Conservation (phyloP, 2,329 filamentous ascomycete species). For the Diaporthe sp. region DNA sequence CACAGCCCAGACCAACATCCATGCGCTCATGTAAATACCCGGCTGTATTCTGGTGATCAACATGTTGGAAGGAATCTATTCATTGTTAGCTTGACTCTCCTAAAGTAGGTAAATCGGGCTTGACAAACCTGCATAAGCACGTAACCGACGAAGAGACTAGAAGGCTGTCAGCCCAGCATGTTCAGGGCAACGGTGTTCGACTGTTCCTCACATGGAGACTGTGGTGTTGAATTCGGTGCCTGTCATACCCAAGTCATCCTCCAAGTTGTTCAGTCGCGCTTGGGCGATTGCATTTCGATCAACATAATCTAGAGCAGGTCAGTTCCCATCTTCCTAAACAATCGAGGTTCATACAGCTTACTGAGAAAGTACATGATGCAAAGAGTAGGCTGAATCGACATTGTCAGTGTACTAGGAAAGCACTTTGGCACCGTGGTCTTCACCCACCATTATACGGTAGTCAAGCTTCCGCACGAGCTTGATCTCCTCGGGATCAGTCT, state of each 20-base stretch:
- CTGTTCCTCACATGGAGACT: conserved; percentile 12
- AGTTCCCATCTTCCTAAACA: not conserved
- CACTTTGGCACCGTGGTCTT: not conserved
- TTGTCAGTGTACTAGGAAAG: not conserved
- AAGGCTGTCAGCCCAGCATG: not conserved
- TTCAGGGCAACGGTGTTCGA: too few relatives aligned
- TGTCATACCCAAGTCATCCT: conserved; percentile 23
- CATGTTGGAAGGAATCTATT: conserved; percentile 59
- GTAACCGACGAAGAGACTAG: conserved; percentile 50
- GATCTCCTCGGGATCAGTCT: conserved; percentile 53
- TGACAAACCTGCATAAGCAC: conserved; percentile 55
- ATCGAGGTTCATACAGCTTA: not conserved
- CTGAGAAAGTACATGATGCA: conserved; percentile 34
- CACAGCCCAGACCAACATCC: conserved; percentile 58
- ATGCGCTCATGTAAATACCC: conserved; percentile 49
- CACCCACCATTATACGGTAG: conserved; percentile 50
- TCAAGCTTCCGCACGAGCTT: conserved; percentile 55
- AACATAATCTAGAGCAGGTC: conserved; percentile 9
- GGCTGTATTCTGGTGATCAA: conserved; percentile 56
- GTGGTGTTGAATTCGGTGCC: conserved; percentile 35
- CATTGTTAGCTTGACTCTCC: not conserved
- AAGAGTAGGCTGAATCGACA: not conserved
- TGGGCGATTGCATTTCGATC: conserved; percentile 24
- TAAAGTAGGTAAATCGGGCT: accelerated
- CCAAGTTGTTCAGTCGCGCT: conserved; percentile 19